These are phyloP conservation scores for Magnaporthiopsis incrustans DNA, from an alignment of 2,329 filamentous ascomycete species.

Conservation along the genomic window DNA sequence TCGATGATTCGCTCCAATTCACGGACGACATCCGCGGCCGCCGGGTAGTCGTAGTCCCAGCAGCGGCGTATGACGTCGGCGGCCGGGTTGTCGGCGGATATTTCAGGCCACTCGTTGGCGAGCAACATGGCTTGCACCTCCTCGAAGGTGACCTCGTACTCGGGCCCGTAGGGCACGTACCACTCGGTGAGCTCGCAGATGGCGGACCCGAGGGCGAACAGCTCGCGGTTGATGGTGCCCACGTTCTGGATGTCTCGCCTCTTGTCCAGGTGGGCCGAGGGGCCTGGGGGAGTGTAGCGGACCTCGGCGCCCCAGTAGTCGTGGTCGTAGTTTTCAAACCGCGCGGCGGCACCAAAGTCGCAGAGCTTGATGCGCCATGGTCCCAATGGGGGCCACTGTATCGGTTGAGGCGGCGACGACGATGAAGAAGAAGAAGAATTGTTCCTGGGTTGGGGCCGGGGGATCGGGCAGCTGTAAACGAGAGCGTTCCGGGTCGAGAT, in stretches of 20 bases:
- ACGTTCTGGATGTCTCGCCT: neutral
- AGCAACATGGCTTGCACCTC: neutral
- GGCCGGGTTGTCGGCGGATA: neutral
- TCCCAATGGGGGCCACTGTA: neutral
- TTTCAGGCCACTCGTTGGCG: neutral
- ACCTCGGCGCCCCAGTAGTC: neutral
- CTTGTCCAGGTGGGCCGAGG: neutral
- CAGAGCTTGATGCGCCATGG: neutral
- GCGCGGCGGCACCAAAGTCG: neutral
- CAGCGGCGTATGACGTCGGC: neutral
- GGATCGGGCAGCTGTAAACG: neutral
- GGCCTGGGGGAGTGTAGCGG: neutral
- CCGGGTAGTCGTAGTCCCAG: neutral
- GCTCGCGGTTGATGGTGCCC: neutral
- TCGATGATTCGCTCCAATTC: neutral
- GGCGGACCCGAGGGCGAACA: neutral
- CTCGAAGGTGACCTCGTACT: neutral
- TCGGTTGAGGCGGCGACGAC: too few relatives aligned
- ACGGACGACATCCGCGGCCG: neutral
- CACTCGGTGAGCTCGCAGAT: slow-evolving; percentile 1
- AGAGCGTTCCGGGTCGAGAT: neutral
- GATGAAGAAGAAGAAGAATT: too few relatives aligned
- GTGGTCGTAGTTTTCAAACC: neutral
- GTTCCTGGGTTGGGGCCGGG: too few relatives aligned
- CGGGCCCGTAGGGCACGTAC: neutral